Base-by-base conservation (phyloP, 2,329 filamentous ascomycete genomes). In the Alternaria brassicicola region DNA sequence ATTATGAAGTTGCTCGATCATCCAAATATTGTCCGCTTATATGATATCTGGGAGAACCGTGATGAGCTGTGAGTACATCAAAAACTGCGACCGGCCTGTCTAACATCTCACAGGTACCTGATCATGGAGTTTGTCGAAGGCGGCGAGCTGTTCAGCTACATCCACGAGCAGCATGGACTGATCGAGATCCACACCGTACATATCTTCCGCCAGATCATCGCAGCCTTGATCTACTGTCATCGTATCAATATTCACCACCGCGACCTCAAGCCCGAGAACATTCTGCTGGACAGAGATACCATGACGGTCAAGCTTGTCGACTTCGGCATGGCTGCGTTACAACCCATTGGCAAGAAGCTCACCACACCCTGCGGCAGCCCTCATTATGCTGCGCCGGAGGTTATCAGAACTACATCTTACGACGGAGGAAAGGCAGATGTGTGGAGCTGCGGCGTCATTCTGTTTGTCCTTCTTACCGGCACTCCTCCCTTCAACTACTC, bases 1-100 rank as follows among this genome's bases (percentile, higher is more conserved):
- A 96, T 99, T 68, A 92, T 99, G 85, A 98, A 97, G 79, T 85
- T 98, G 57, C 91, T 98, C 60, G 89, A 97, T 71, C 95, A 99
- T 78, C 91, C 90, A 6, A 95, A 98, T 75, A 94, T 98, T 69
- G 93, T 97, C 77, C 92, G 91, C 66, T 81, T 99, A 9, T 95
- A 94, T 74, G 95, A 99, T 78, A 94, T 99, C 28, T 99, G 94
- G 94, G 95, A 99, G 79, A 98, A 97, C 74, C 86, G 91, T 21
- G 91, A 92, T 55, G 93, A 99, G 78, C 89, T 99, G 91, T 97
- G 83, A 81, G 91, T 73, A 13, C 21, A 21, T 7, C 3, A 15
- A n/a, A 10, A 33, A 47, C 23, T 2, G n/a, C 19, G 17, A 38
- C 9, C 4, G 23, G 3, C 8, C 2, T 19, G 5, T 45, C 25